phyloP scores from a whole-genome alignment of 2,329 filamentous ascomycete genomes.

The Pyrenochaeta sp. region DNA sequence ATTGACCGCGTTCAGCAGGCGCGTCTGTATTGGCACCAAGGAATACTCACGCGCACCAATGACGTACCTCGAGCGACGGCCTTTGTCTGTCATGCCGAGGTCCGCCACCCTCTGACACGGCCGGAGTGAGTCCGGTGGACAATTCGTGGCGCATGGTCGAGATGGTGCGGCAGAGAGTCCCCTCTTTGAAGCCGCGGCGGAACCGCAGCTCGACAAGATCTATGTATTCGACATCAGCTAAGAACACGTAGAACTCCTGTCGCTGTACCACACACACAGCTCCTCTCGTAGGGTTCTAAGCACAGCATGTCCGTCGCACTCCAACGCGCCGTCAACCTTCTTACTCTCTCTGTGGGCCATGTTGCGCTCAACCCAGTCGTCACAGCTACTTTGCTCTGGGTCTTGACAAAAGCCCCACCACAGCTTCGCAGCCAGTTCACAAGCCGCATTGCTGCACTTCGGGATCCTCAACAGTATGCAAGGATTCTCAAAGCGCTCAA shows the following conservation, averaged over 20 bases:
- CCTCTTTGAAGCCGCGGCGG: slow-evolving; percentile 6
- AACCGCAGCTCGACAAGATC: slow-evolving; percentile 6
- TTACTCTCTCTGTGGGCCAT: slow-evolving; percentile 29
- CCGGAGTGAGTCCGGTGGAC: slow-evolving; percentile 3
- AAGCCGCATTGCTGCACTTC: slow-evolving; percentile 25
- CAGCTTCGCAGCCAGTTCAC: slow-evolving; percentile 32
- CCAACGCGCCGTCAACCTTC: slow-evolving; percentile 22
- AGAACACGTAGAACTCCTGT: neutral
- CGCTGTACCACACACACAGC: no score
- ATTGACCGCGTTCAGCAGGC: neutral
- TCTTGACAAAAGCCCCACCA: slow-evolving; percentile 42
- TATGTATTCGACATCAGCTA: neutral
- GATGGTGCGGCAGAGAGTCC: neutral
- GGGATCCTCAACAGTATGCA: slow-evolving; percentile 29
- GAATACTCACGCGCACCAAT: neutral
- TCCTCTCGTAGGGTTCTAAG: neutral
- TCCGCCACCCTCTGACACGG: neutral
- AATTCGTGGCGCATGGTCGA: neutral
- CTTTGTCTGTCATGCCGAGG: slow-evolving; percentile 7
- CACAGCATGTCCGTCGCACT: slow-evolving; percentile 29
- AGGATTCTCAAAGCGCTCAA: slow-evolving; percentile 37
- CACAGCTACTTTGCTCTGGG: slow-evolving; percentile 39
- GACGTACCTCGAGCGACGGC: neutral
- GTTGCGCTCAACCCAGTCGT: slow-evolving; percentile 42
- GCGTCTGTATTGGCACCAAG: neutral